Percentiles rank a stretch among this genome's conserved stretches.
Conservation (phyloP, 257 asterid genomes). For the Solanum raphanifolium region DNA sequence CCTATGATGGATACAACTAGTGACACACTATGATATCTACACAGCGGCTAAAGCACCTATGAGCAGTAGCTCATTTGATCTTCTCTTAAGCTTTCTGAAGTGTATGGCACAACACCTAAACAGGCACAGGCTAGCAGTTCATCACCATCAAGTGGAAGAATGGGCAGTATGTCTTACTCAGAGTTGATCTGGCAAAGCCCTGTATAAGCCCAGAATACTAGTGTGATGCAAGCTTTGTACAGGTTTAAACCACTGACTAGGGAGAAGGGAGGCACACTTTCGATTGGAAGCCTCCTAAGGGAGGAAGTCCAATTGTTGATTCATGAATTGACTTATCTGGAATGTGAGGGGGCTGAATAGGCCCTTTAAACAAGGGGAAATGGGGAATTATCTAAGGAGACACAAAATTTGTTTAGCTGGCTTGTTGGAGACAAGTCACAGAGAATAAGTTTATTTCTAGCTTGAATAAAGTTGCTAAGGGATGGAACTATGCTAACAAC, state of each 20-base stretch:
- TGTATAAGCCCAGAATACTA: too few relatives aligned
- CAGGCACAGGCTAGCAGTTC: not conserved
- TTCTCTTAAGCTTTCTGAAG: not conserved
- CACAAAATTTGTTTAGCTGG: not conserved
- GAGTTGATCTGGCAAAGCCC: not conserved
- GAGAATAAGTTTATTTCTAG: not conserved
- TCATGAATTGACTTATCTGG: not conserved
- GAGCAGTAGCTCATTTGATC: not conserved
- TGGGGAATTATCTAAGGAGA: not conserved
- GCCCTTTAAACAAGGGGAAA: not conserved
- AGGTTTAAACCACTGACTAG: not conserved
- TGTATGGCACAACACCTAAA: not conserved
- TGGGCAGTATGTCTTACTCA: not conserved
- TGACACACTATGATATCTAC: not conserved
- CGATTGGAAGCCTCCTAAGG: not conserved
- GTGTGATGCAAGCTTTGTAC: not conserved
- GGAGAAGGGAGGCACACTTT: not conserved
- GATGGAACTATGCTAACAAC: not conserved
- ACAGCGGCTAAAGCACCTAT: not conserved
- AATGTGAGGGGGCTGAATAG: not conserved
- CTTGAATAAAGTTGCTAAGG: not conserved
- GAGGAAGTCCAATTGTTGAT: not conserved
- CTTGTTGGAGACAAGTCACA: not conserved
- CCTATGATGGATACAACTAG: not conserved
- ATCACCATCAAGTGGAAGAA: not conserved